Evolutionary conservation across 306 rosid species (phyloP), one percentile per base, ranked within the genome.

Genomic region (Fragaria ananassa): DNA sequence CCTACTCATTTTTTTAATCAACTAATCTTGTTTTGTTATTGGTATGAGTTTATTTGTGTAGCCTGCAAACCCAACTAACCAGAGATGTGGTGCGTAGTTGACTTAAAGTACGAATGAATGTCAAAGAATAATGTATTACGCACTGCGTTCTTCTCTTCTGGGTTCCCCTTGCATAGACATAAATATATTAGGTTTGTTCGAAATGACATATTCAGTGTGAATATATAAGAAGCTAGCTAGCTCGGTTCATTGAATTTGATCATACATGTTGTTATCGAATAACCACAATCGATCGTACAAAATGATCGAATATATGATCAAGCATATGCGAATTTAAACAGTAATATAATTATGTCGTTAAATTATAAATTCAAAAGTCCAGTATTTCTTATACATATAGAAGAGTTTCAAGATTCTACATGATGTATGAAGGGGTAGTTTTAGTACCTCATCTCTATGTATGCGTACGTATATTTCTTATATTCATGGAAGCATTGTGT

Each of bases 31-130:
- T 45, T 47, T 27, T 62, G 60, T 46, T 46, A 45, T 31, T 47
- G 72, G 23, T 25, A 58, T 23, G n/a, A 4, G 35, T 31, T 9
- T 58, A 23, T 2, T 4, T 21, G 29, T 35, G 18, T 31, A 50
- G 58, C 68, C 34, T n/a, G 21, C 44, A 56, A 66, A 66, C 78
- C 74, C 78, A 79, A 65, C 78, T 67, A 80, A 34, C 27, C 41
- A 37, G 35, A 57, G 80, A 75, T 80, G 68, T 10, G 65, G 75
- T 74, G 42, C 70, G 68, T 75, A 78, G 86, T 79, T 83, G 83
- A 83, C 80, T 71, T 23, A 62, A 21, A 74, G 81, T 50, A 50
- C 74, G 53, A 44, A 63, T 70, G 18, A 75, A 70, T 74, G 78
- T 75, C 80, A 75, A 79, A 66, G 23, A 51, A 69, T 72, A 66